These are phyloP conservation scores for Suillus subluteus DNA, from an alignment of 768 basidiomycete genomes.

Conservation along the genomic window DNA sequence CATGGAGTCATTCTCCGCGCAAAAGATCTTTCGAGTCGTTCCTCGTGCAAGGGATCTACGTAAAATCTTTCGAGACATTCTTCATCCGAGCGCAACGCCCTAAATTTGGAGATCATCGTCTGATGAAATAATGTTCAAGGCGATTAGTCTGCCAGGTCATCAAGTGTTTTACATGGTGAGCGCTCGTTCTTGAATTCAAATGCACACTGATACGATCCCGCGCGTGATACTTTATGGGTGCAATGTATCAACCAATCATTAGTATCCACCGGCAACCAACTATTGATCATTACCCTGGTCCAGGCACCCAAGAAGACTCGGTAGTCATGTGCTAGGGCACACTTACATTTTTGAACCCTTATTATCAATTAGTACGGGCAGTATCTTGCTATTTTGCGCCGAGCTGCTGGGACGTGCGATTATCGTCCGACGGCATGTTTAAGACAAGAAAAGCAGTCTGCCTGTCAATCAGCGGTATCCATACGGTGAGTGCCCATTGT, in stretches of 20 bases:
- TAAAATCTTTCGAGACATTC: neutral
- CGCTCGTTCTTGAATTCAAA: neutral
- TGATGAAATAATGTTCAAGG: neutral
- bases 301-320: neutral
- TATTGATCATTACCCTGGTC: neutral
- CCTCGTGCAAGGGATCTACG: too few relatives aligned
- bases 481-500: neutral
- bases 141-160: neutral
- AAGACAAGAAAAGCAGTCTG: neutral
- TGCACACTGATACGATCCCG: neutral
- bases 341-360: neutral
- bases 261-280: neutral
- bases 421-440: neutral
- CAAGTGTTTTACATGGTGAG: neutral
- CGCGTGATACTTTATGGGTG: neutral
- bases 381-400: neutral
- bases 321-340: neutral
- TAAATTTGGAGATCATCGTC: neutral
- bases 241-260: neutral
- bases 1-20: too few relatives aligned
- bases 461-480: neutral
- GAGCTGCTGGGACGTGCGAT: neutral
- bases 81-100: neutral
- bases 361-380: neutral
- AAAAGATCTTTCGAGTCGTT: too few relatives aligned